Base-by-base conservation (phyloP, 805 yeast genomes). In the Kodamaea lidongshanica region DNA sequence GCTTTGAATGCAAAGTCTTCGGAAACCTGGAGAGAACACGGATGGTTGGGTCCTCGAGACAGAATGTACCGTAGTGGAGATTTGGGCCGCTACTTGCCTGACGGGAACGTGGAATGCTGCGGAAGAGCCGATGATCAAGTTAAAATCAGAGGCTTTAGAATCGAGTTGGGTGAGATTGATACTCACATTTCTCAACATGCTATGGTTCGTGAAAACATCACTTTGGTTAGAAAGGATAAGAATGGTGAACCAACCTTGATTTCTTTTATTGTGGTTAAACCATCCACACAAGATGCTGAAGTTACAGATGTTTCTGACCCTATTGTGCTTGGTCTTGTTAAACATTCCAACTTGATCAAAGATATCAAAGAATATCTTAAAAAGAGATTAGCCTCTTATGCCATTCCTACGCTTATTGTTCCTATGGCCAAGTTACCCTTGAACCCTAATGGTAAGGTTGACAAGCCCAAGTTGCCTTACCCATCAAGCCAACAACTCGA, bases 71-170 rank as follows among this genome's bases (percentile, higher is more conserved):
- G 97, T 60, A 89, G 97, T 25, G 99, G 99, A 44, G 99, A 92
- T 59, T 68, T 92, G 42, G 99, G 98, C 32, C 77, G 98, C 45
- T 92, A 94, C 54, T 65, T 88, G 36, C 96, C 97, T 5, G 96
- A 88, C 51, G 99, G 98, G 34, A 85, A 92, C 61, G 87, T 92
- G 45, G 99, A 92, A 65, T 89, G 96, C 57, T 82, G 94, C 54
- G 99, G 99, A 37, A 77, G 99, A 56, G 98, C 98, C 16, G 99
- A 92, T 61, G 97, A 89, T 54, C 99, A 92, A 59, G 96, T 92
- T 38, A 92, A 92, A 58, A 92, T 92, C 44, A 78, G 99, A 64
- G 99, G 99, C 2, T 94, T 92, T 75, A 77, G 99, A 61, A 94
- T 92, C 41, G 99, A 92, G 61, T 69, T 92, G 33, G 99, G 99